A percentile compares a stretch with the other conserved stretches of the same genome.
Evolutionary conservation across 2,329 filamentous ascomycete species (phyloP).

Genomic region (Pseudopyrenochaeta lycopersici): DNA sequence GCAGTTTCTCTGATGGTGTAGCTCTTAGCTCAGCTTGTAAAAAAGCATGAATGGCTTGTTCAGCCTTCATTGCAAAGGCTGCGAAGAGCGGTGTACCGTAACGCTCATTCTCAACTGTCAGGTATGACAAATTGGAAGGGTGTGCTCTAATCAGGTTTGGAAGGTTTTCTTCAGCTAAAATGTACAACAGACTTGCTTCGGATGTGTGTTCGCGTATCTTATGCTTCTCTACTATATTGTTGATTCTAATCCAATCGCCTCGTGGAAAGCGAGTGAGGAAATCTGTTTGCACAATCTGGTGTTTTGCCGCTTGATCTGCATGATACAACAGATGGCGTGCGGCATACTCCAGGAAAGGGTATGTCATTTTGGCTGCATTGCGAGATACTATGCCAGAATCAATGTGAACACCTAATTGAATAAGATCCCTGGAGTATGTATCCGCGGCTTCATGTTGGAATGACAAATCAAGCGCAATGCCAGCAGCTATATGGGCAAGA

Average conservation of each 20-base stretch:
- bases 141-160: slow-evolving; percentile 40
- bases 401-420: too few relatives aligned
- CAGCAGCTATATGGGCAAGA: slow-evolving; percentile 51
- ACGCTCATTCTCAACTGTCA: slow-evolving; percentile 32
- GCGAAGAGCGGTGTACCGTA: slow-evolving; percentile 50
- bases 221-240: slow-evolving; percentile 45
- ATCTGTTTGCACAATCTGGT: slow-evolving; percentile 19
- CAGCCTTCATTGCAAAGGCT: slow-evolving; percentile 41
- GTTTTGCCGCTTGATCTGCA: slow-evolving; percentile 47
- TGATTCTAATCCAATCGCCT: slow-evolving; percentile 33
- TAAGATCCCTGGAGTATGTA: slow-evolving; percentile 2
- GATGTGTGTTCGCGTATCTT: slow-evolving; percentile 14
- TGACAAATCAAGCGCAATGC: too few relatives aligned
- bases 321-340: slow-evolving; percentile 55
- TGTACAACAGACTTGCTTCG: slow-evolving; percentile 23
- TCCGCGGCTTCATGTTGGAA: too few relatives aligned
- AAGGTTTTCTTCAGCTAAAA: slow-evolving; percentile 24
- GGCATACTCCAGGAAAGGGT: slow-evolving; percentile 60
- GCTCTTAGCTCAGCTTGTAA: not conserved
- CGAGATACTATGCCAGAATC: not conserved
- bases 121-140: slow-evolving; percentile 21
- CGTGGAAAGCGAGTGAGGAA: slow-evolving; percentile 30
- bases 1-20: not conserved
- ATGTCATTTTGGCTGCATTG: slow-evolving; percentile 22
- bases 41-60: slow-evolving; percentile 28